Conservation (phyloP, 2,329 filamentous ascomycete species). For the Pestalotiopsis sp. region DNA sequence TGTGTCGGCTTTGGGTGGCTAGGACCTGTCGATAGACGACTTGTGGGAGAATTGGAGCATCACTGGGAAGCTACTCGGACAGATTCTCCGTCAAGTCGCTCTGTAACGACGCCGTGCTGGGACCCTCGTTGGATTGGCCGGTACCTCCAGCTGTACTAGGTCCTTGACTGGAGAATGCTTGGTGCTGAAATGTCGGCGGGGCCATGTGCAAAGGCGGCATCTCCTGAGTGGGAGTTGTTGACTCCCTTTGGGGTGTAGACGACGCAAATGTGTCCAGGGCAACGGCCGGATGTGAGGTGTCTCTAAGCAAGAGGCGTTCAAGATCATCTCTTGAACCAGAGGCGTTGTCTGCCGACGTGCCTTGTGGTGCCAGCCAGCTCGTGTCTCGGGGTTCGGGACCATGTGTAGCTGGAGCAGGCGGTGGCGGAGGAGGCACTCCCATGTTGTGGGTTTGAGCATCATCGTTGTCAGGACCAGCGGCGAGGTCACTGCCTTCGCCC, state of each 20-base stretch:
- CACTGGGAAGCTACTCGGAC: neutral
- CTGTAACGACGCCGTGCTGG: constrained; percentile 4
- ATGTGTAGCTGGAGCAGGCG: constrained; percentile 15
- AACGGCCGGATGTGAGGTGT: neutral
- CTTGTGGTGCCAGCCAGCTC: constrained; percentile 1
- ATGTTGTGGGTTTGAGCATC: constrained; percentile 18
- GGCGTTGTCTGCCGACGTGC: neutral
- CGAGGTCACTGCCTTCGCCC: constrained; percentile 36
- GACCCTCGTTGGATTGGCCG: neutral
- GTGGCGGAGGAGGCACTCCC: constrained; percentile 24
- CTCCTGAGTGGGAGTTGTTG: neutral
- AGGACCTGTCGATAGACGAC: neutral
- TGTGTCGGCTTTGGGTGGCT: too few relatives aligned
- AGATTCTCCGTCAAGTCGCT: neutral
- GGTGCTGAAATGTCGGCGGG: neutral
- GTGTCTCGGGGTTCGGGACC: neutral
- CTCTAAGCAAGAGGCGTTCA: neutral
- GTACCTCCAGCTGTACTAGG: constrained; percentile 14
- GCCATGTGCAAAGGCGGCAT: neutral
- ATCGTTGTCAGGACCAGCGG: constrained; percentile 26
- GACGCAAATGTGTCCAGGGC: constrained; percentile 5
- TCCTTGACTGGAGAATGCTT: neutral
- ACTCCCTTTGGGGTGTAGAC: neutral
- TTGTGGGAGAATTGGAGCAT: neutral
- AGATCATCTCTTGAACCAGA: neutral